These are phyloP conservation scores for Colletotrichum truncatum DNA, from an alignment of 2,329 filamentous ascomycete species.

Conservation along the genomic window DNA sequence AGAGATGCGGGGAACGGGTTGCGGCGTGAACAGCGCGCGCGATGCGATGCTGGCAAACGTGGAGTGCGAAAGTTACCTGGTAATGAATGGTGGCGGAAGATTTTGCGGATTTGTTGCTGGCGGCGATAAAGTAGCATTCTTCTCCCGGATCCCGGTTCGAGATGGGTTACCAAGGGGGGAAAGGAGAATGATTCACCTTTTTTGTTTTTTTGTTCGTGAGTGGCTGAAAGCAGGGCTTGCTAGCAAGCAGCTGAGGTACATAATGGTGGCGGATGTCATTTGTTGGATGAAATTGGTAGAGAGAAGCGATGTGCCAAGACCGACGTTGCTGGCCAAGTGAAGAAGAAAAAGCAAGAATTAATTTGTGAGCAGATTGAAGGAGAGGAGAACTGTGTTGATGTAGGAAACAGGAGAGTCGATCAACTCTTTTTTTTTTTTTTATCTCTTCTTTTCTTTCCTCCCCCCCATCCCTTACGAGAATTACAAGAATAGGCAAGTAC, in stretches of 20 bases:
- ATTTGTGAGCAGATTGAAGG: background rate
- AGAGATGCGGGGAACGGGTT: background rate
- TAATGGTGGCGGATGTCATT: background rate
- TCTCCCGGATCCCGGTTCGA: background rate
- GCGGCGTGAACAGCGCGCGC: background rate
- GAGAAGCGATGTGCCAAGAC: background rate
- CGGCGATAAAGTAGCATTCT: background rate
- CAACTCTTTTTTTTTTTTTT: background rate
- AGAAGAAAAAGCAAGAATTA: conserved; percentile 17
- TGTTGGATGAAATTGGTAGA: background rate
- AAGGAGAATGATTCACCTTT: too few relatives aligned
- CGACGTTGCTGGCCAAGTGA: background rate
- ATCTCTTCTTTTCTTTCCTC: background rate
- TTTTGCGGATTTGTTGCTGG: background rate
- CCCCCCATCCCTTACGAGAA: too few relatives aligned
- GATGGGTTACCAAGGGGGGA: background rate
- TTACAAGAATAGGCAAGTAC: background rate
- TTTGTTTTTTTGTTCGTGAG: background rate
- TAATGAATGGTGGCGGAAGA: too few relatives aligned
- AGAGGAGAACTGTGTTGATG: background rate
- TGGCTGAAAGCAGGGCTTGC: background rate
- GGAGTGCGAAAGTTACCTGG: too few relatives aligned
- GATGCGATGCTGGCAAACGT: background rate
- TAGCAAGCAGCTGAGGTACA: background rate
- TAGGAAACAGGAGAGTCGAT: background rate